A percentile compares a stretch with the other conserved stretches of the same genome.
phyloP scores from a whole-genome alignment of 768 basidiomycete genomes.

The Auricularia auricula-judae region DNA sequence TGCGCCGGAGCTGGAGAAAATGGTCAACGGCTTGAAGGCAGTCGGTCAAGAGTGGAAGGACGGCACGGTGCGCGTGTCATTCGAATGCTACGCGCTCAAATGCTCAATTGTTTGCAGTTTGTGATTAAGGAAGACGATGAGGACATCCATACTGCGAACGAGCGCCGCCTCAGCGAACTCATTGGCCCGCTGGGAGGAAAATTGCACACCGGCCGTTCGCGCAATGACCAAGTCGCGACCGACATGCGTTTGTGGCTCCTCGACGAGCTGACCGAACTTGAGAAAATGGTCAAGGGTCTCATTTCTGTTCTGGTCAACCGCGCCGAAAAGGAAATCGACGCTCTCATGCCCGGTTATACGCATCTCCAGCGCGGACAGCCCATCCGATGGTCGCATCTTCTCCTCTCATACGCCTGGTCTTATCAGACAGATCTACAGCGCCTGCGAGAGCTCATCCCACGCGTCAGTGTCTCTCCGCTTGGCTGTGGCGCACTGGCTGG shows the following conservation, averaged over 20 bases:
- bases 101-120: slow-evolving; percentile 43
- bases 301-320: slow-evolving; percentile 84
- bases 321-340: slow-evolving; percentile 87
- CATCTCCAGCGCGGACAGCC: slow-evolving; percentile 99
- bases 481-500: slow-evolving; percentile 94
- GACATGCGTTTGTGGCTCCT: slow-evolving; percentile 97
- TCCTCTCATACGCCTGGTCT: slow-evolving; percentile 90
- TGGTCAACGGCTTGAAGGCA: slow-evolving; percentile 58
- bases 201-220: slow-evolving; percentile 90
- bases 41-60: slow-evolving; percentile 83
- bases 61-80: slow-evolving; percentile 38
- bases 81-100: not conserved
- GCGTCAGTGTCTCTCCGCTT: slow-evolving; percentile 86
- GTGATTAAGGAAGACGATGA: slow-evolving; percentile 77
- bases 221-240: slow-evolving; percentile 98
- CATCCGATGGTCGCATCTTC: slow-evolving; percentile 95
- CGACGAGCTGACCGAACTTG: slow-evolving; percentile 58
- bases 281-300: slow-evolving; percentile 59
- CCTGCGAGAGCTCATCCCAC: slow-evolving; percentile 71
- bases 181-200: slow-evolving; percentile 91
- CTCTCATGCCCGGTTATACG: slow-evolving; percentile 91
- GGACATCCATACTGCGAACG: slow-evolving; percentile 98
- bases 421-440: slow-evolving; percentile 85
- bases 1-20: slow-evolving; percentile 57
- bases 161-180: slow-evolving; percentile 84